Evolutionary conservation across 2,329 filamentous ascomycete species (phyloP), one percentile per base, ranked within the genome.

Genomic region (Colletotrichum plurivorum): DNA sequence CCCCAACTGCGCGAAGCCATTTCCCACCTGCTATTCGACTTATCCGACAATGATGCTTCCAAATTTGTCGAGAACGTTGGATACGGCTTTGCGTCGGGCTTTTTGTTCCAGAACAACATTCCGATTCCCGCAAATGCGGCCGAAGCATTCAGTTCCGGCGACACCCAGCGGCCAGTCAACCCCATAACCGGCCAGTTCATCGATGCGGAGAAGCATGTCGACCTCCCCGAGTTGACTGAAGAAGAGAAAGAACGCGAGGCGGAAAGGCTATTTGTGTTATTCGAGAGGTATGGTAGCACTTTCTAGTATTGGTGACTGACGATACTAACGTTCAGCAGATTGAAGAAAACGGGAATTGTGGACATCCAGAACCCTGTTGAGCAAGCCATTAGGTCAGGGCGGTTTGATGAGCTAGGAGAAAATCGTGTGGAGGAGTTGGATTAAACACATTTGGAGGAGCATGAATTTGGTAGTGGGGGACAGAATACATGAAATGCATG

Each of bases 231-330:
- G 56, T 97, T 98, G 95, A 96, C 93, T 0, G 85, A 93, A 54
- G 94, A 95, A 72, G 95, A 98, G 82, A 98, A 95, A 79, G 93
- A 97, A 79, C 86, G 93, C 67, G 96, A 99, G 77, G 95, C 95
- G 0, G 95, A 98, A 80, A 88, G 90, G 65, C 80, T 98, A 1
- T 98, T 97, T 81, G 94, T 97, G 13, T 83, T 98, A 3, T 98
- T 98, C 80, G 94, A 98, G 80, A 88, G 93, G 92, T 92, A 82
- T 71, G 82, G 72, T 45, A 36, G 31, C 31, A 36, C 31, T 36
- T 8, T 3, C 31, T 36, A 36, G 10, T 36, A 36, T 36, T 52
- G 15, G 9, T 10, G 27, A 55, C 7, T 15, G 10, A 36, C 18
- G 12, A 49, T 31, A 48, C 70, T 73, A 60, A 73, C 55, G 8